Evolutionary conservation across 208 protist genomes (phyloP).

Genomic region (Wallacemonas sp.): DNA sequence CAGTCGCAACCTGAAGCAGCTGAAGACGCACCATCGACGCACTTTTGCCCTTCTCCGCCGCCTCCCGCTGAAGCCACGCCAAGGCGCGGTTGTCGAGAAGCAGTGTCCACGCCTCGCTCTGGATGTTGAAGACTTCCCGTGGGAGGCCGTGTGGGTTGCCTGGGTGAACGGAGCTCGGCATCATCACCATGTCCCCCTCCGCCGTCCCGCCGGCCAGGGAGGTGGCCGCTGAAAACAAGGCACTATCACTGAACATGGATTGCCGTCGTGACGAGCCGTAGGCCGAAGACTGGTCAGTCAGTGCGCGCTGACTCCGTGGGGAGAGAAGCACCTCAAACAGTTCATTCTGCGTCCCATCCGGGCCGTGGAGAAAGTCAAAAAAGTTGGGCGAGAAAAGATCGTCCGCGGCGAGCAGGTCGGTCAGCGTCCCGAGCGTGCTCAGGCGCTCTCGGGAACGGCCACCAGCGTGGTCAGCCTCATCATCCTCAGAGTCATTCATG

Average conservation of each 20-base stretch:
- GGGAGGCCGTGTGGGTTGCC: conserved; percentile 45
- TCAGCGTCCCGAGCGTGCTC: conserved; percentile 5
- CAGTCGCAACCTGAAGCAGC: conserved; percentile 60
- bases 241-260: background rate
- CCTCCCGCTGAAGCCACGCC: conserved; percentile 85
- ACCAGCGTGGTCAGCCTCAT: conserved; percentile 4
- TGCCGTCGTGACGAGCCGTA: background rate
- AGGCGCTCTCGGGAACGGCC: background rate
- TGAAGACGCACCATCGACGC: conserved; percentile 65
- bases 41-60: conserved; percentile 51
- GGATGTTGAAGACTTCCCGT: conserved; percentile 47
- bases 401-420: conserved; percentile 40
- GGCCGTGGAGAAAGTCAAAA: conserved; percentile 51
- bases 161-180: background rate
- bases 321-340: conserved; percentile 10
- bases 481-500: conserved; percentile 5
- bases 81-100: conserved; percentile 86
- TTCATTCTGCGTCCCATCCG: background rate
- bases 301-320: background rate
- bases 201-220: background rate
- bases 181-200: background rate
- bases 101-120: conserved; percentile 78
- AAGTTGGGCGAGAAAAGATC: conserved; percentile 60
- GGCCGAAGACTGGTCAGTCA: background rate
- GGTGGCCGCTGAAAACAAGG: background rate